Conservation (phyloP, 2,329 filamentous ascomycete genomes). For the Fusarium nodosum region DNA sequence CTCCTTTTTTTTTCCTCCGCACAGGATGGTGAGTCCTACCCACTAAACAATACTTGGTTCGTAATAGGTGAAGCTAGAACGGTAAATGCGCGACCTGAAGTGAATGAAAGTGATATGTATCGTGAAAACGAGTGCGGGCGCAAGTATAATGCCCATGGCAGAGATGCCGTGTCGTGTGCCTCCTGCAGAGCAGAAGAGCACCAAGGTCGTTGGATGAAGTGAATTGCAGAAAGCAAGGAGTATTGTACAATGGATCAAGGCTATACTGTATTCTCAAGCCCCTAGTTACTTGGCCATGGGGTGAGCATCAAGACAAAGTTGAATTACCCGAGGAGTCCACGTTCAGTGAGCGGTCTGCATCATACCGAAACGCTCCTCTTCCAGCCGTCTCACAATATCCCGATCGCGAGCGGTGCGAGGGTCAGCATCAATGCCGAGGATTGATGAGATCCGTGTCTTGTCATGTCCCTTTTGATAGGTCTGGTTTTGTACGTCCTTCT, state of each 20-base stretch:
- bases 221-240: constrained; percentile 41
- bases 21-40: constrained; percentile 40
- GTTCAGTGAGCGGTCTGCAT: constrained; percentile 50
- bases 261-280: constrained; percentile 15
- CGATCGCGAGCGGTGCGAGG: constrained; percentile 69
- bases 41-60: constrained; percentile 51
- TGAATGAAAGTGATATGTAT: constrained; percentile 40
- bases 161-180: constrained; percentile 35
- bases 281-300: constrained; percentile 24
- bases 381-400: constrained; percentile 69
- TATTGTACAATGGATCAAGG: constrained; percentile 38
- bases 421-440: constrained; percentile 71
- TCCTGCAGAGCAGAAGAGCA: constrained; percentile 14
- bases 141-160: constrained; percentile 44
- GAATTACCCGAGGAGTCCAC: constrained; percentile 12
- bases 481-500: constrained; percentile 57
- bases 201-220: constrained; percentile 37
- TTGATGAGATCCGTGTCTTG: constrained; percentile 73
- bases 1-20: constrained; percentile 37
- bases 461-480: constrained; percentile 59
- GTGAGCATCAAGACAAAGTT: constrained; percentile 19
- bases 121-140: constrained; percentile 40
- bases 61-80: constrained; percentile 37
- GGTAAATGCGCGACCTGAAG: constrained; percentile 34
- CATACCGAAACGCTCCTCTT: constrained; percentile 62